A percentile compares a stretch with the other conserved stretches of the same genome.
Evolutionary conservation across 164 flowering plant species (phyloP).

Genomic region (Vitis rupestris): DNA sequence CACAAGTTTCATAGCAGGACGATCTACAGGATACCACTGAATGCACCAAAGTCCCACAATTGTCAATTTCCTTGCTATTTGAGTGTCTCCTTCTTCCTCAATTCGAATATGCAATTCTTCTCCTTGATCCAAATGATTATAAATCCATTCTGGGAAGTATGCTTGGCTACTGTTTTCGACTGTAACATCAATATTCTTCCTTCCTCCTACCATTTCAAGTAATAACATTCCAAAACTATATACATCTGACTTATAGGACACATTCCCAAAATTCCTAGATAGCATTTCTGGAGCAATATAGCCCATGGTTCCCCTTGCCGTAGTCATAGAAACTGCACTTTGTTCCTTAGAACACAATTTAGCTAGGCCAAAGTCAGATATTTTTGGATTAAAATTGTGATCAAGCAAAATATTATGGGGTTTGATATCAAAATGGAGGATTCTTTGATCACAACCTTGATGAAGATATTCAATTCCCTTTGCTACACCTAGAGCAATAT

Average conservation of each 20-base stretch:
- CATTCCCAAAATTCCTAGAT: slow-evolving; percentile 22
- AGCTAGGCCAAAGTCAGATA: slow-evolving; percentile 28
- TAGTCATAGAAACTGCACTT: slow-evolving; percentile 17
- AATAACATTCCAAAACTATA: slow-evolving; percentile 32
- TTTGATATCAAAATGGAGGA: slow-evolving; percentile 18
- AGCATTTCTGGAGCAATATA: slow-evolving; percentile 26
- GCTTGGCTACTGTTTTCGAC: slow-evolving; percentile 11
- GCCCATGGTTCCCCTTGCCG: slow-evolving; percentile 24
- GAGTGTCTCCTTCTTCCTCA: slow-evolving; percentile 17
- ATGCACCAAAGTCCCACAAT: slow-evolving; percentile 31
- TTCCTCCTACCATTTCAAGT: slow-evolving; percentile 8
- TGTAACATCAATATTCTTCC: neutral
- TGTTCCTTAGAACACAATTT: slow-evolving; percentile 21
- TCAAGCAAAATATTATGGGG: too few species aligned
- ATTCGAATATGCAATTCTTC: neutral
- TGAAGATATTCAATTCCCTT: slow-evolving; percentile 31
- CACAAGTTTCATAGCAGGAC: slow-evolving; percentile 25
- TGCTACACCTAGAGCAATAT: slow-evolving; percentile 26
- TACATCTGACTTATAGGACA: slow-evolving; percentile 20
- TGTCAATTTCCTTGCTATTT: slow-evolving; percentile 21
- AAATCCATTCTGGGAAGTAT: slow-evolving; percentile 36
- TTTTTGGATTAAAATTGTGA: slow-evolving; percentile 27
- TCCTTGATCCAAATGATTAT: slow-evolving; percentile 14
- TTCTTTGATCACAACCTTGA: slow-evolving; percentile 28
- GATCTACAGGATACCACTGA: slow-evolving; percentile 20